Evolutionary conservation across 2,329 filamentous ascomycete species (phyloP).

Genomic region (Scolecobasidium constrictum): DNA sequence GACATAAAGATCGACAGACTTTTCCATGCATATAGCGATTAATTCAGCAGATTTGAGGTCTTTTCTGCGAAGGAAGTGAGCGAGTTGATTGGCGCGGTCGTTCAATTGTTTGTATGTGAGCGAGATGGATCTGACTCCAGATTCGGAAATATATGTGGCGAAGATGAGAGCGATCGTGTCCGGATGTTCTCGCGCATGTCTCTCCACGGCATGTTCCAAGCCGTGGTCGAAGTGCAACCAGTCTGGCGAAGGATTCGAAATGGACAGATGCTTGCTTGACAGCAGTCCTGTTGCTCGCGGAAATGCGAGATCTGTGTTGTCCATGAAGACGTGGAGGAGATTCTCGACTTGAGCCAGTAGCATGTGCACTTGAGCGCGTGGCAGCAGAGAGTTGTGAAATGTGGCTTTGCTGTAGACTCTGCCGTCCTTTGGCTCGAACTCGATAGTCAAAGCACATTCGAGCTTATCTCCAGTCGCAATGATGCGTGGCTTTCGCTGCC

Average conservation of each 20-base stretch:
- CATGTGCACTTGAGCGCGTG: conserved; percentile 41
- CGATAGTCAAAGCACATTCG: conserved; percentile 66
- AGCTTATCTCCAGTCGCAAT: conserved; percentile 57
- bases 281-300: conserved; percentile 11
- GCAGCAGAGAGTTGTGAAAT: conserved; percentile 43
- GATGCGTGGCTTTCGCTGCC: conserved; percentile 37
- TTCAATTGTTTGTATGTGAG: conserved; percentile 60
- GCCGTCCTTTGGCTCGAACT: conserved; percentile 54
- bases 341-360: conserved; percentile 52
- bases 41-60: conserved; percentile 43
- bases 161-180: conserved; percentile 55
- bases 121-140: conserved; percentile 20
- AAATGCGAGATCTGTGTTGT: conserved; percentile 22
- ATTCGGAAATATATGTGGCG: conserved; percentile 30
- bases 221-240: conserved; percentile 15
- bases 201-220: conserved; percentile 41
- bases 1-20: conserved; percentile 61
- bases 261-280: conserved; percentile 23
- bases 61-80: conserved; percentile 39
- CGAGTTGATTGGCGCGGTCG: conserved; percentile 51
- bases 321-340: conserved; percentile 35
- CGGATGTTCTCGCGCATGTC: conserved; percentile 37
- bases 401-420: conserved; percentile 42
- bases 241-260: conserved; percentile 28
- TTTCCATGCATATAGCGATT: conserved; percentile 68